Percentiles rank a stretch among this genome's conserved stretches.
These are phyloP conservation scores for Malassezia equina DNA, from an alignment of 1,284 basidiomycete genomes.

Conservation along the genomic window DNA sequence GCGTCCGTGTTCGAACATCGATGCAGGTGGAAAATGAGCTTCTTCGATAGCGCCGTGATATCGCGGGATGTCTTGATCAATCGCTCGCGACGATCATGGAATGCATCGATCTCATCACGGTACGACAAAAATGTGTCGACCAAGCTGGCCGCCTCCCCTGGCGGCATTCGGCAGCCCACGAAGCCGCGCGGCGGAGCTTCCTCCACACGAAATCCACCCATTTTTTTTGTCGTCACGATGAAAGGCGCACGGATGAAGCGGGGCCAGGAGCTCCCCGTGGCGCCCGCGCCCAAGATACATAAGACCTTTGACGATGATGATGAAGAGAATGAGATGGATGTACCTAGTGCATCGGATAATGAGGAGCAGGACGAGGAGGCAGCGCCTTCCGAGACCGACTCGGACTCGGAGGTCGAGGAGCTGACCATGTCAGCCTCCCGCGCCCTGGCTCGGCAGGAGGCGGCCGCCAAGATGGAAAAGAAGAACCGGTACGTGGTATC, in stretches of 20 bases:
- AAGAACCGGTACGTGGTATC: neutral
- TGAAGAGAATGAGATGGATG: neutral
- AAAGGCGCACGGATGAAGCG: neutral
- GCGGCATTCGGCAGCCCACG: neutral
- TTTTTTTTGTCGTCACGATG: constrained; percentile 8
- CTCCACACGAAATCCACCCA: constrained; percentile 4
- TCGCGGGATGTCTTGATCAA: constrained; percentile 72
- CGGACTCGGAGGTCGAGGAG: constrained; percentile 13
- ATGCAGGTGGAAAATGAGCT: constrained; percentile 84
- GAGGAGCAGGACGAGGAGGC: neutral
- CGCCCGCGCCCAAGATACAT: neutral
- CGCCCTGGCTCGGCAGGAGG: neutral
- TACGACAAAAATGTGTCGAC: constrained; percentile 22
- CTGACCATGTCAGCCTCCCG: constrained; percentile 7
- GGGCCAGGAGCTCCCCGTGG: neutral
- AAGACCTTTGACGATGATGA: neutral
- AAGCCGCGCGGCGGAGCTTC: neutral
- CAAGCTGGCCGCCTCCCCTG: neutral
- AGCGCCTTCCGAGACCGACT: neutral
- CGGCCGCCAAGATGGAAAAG: neutral
- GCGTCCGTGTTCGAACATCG: constrained; percentile 50
- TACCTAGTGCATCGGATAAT: neutral
- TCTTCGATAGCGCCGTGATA: constrained; percentile 84
- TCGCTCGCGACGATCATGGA: constrained; percentile 55
- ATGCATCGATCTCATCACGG: constrained; percentile 37